phyloP scores from a whole-genome alignment of 2,329 filamentous ascomycete species.

The Calonectria hongkongensis region DNA sequence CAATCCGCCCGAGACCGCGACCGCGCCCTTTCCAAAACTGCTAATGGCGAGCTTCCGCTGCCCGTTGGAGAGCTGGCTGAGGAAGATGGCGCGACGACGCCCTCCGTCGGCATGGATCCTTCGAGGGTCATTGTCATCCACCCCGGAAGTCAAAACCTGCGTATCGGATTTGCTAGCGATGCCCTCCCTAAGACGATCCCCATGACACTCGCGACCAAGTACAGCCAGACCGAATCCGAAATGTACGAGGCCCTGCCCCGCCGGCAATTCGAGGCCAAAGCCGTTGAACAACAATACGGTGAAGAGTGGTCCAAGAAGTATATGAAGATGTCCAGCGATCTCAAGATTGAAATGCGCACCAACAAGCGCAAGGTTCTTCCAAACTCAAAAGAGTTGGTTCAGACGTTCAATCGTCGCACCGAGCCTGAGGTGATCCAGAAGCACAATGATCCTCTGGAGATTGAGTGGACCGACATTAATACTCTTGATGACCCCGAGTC shows the following conservation, averaged over 20 bases:
- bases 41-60: conserved; percentile 78
- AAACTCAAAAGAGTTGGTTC: conserved; percentile 97
- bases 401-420: conserved; percentile 92
- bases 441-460: conserved; percentile 94
- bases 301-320: conserved; percentile 87
- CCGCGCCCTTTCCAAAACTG: conserved; percentile 85
- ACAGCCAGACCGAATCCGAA: conserved; percentile 87
- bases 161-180: conserved; percentile 96
- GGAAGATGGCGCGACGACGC: conserved; percentile 73
- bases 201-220: conserved; percentile 91
- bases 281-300: conserved; percentile 87
- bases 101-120: conserved; percentile 79
- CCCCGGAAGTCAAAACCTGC: conserved; percentile 94
- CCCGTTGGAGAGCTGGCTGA: conserved; percentile 76
- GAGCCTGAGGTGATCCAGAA: conserved; percentile 91
- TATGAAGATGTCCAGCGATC: conserved; percentile 87
- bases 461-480: conserved; percentile 94
- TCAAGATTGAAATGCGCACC: conserved; percentile 91
- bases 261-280: conserved; percentile 77
- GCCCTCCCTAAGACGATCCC: conserved; percentile 95
- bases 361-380: conserved; percentile 97
- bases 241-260: conserved; percentile 86
- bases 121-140: conserved; percentile 97
- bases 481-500: conserved; percentile 79
- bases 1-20: conserved; percentile 92